phyloP scores from a whole-genome alignment of 2,329 filamentous ascomycete genomes.

The Pseudocercospora fuligena region DNA sequence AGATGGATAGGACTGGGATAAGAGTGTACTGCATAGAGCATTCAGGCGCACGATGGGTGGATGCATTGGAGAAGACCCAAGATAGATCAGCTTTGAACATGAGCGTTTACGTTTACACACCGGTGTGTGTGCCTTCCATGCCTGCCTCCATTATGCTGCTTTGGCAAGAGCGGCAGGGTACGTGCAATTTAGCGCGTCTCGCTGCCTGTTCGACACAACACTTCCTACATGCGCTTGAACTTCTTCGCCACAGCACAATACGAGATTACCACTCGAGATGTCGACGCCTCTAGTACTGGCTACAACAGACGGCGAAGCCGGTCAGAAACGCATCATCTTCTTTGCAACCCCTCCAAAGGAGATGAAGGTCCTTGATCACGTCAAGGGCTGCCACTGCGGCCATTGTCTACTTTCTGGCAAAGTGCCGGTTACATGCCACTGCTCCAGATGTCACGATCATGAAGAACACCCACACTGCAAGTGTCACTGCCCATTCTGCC shows the following conservation, averaged over 20 bases:
- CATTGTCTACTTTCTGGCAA: not conserved
- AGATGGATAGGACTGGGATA: slow-evolving; percentile 5
- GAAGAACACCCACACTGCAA: not conserved
- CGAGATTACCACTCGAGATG: not conserved
- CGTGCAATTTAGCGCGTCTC: not conserved
- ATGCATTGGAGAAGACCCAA: not conserved
- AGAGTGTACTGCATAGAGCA: slow-evolving; percentile 16
- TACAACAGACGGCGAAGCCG: not conserved
- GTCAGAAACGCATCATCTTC: not conserved
- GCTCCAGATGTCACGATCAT: not conserved
- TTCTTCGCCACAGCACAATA: not conserved
- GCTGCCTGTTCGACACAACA: not conserved
- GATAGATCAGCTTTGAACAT: not conserved
- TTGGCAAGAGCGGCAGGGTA: not conserved
- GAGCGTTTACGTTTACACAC: not conserved
- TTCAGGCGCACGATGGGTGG: not conserved
- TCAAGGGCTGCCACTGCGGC: not conserved
- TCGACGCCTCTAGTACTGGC: not conserved
- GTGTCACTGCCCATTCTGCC: not conserved
- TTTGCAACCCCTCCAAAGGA: not conserved
- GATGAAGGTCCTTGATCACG: too few relatives aligned
- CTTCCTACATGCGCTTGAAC: not conserved
- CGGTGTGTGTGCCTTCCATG: not conserved
- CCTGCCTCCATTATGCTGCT: not conserved
- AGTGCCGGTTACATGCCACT: not conserved